Evolutionary conservation across 1,284 basidiomycete species (phyloP).

Genomic region (Sporisorium sorghi): DNA sequence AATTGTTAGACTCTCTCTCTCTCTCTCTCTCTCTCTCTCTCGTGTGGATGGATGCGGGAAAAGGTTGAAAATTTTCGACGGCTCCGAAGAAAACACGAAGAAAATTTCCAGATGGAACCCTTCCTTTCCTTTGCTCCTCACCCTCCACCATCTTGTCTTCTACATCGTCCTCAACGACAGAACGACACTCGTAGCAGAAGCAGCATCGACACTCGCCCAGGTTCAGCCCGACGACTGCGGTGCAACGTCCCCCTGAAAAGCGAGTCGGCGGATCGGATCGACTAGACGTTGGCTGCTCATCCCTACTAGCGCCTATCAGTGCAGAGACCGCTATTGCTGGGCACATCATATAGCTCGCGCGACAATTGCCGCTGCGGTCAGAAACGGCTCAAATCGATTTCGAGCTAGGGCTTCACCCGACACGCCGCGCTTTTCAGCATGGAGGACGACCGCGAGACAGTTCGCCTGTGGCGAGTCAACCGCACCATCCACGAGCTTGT

Average conservation of each 20-base stretch:
- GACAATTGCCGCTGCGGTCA: no score
- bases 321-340: no score
- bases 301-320: no score
- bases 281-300: not conserved
- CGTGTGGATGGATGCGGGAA: no score
- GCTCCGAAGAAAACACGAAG: not conserved
- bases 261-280: no score
- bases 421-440: conserved; percentile 22
- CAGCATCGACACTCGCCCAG: not conserved
- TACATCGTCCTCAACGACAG: not conserved
- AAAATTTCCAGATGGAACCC: not conserved
- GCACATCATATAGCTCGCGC: no score
- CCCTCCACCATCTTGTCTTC: not conserved
- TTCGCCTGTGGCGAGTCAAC: conserved; percentile 94
- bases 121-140: not conserved
- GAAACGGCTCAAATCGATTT: no score
- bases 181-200: not conserved
- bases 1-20: not conserved
- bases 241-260: not conserved
- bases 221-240: not conserved
- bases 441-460: conserved; percentile 70
- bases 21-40: no score
- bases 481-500: conserved; percentile 96
- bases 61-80: not conserved
- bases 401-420: not conserved